Evolutionary conservation across 148 eudicot species (phyloP), one percentile per base, ranked within the genome.

Genomic region (Chenopodium suecicum): DNA sequence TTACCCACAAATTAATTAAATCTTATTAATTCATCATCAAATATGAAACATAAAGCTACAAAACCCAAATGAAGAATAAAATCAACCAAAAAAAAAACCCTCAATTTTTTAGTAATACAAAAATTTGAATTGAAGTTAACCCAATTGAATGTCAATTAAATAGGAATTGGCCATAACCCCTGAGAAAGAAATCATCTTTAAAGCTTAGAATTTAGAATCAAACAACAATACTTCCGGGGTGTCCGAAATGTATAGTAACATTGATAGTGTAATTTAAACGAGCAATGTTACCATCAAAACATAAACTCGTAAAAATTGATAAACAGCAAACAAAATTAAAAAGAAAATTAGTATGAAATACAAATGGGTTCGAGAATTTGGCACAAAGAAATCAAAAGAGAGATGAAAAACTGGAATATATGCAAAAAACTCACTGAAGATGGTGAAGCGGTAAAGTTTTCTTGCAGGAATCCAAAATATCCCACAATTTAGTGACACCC

Each of bases 401-500:
- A 41, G 44, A 41, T 41, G 44, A 41, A 41, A 41, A 41, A 41
- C 44, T 41, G 7, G 44, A n/a, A 17, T 22, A 54, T 27, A 9
- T 9, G 56, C 17, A 52, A 14, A 72, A 72, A 85, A 88, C 88
- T 93, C 75, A 92, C 98, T 89, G 94, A 75, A 95, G 99, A 87
- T 95, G 92, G 77, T 92, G 90, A 86, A 95, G 98, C 34, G 99
- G 99, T 32, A 95, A 86, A 56, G 92, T 93, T 87, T 92, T 92
- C 89, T 95, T 95, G 94, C 99, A 95, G 27, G 97, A 87, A 50
- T 95, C 99, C 60, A 95, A 77, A 41, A 95, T 86, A 12, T 95
- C 99, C 99, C 99, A 95, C 31, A 95, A 86, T 71, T 93, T 88
- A 81, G 90, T 95, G 41, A 95, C 99, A 13, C 99, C 99, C 99